Conservation (phyloP, 345 rosid genomes). For the Moricandia moricandioides region DNA sequence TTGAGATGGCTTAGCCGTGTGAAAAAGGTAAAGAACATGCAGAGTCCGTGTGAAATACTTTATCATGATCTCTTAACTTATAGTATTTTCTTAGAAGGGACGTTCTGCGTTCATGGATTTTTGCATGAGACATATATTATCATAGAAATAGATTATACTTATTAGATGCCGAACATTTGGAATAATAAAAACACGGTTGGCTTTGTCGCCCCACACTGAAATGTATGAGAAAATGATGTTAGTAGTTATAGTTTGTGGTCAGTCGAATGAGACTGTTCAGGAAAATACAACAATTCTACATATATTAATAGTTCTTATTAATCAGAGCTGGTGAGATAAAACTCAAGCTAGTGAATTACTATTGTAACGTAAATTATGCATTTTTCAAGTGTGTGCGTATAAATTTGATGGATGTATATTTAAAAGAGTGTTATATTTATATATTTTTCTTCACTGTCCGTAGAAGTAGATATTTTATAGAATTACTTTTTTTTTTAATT, state of each 20-base stretch:
- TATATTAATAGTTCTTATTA: not conserved
- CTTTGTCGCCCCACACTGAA: conserved; percentile 39
- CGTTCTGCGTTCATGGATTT: conserved; percentile 26
- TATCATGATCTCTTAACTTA: conserved; percentile 18
- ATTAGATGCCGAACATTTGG: not conserved
- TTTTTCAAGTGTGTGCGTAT: not conserved
- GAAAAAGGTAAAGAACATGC: conserved; percentile 53
- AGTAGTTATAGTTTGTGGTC: conserved; percentile 39
- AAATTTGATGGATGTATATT: not conserved
- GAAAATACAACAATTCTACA: not conserved
- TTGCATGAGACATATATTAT: conserved; percentile 19
- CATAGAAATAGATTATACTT: not conserved
- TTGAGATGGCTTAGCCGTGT: conserved; percentile 50
- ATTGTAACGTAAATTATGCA: not conserved
- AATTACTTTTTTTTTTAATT: not conserved
- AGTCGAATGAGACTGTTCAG: conserved; percentile 30
- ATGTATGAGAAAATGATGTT: conserved; percentile 34
- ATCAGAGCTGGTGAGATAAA: not conserved
- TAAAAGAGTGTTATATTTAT: not conserved
- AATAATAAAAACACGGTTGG: conserved; percentile 22
- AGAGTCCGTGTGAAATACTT: conserved; percentile 61
- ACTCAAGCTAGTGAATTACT: not conserved
- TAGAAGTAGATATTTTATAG: not conserved
- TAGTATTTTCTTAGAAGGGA: not conserved
- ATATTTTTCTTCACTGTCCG: not conserved